These are phyloP conservation scores for Deinandra increscens DNA, from an alignment of 129 eudicot genomes.

Conservation along the genomic window DNA sequence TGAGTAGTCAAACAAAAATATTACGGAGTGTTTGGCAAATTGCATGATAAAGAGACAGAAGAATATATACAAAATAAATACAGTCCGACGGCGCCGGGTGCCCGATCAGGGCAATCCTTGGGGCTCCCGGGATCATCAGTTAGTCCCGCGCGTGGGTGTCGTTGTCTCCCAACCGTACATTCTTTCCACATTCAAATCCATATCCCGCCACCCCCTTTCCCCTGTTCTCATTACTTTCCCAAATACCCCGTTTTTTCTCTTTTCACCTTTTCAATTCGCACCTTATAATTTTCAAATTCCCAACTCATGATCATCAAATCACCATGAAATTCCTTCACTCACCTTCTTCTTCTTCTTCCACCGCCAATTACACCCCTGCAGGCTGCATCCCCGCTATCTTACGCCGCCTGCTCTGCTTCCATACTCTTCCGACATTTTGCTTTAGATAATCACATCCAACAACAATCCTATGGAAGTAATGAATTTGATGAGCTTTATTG, in stretches of 20 bases:
- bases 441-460: conserved; percentile 34
- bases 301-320: conserved; percentile 5
- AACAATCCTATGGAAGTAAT: neutral
- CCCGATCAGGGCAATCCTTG: no score
- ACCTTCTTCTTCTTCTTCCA: conserved; percentile 50
- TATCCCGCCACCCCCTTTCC: conserved; percentile 58
- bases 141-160: no score
- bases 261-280: conserved; percentile 22
- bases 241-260: neutral
- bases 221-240: conserved; percentile 31
- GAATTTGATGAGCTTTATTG: conserved; percentile 14
- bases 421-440: conserved; percentile 50
- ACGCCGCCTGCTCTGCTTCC: conserved; percentile 63
- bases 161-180: conserved; percentile 24
- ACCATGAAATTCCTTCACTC: conserved; percentile 48
- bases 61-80: neutral
- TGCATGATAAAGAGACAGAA: neutral
- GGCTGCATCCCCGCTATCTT: conserved; percentile 48
- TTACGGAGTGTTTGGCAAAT: neutral
- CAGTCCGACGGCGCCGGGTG: no score
- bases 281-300: conserved; percentile 18
- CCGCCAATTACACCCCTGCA: conserved; percentile 22
- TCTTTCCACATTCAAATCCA: conserved; percentile 52
- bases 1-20: neutral
- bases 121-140: no score